Evolutionary conservation across 139 green algal genomes (phyloP).

Genomic region (Closterium sp.): DNA sequence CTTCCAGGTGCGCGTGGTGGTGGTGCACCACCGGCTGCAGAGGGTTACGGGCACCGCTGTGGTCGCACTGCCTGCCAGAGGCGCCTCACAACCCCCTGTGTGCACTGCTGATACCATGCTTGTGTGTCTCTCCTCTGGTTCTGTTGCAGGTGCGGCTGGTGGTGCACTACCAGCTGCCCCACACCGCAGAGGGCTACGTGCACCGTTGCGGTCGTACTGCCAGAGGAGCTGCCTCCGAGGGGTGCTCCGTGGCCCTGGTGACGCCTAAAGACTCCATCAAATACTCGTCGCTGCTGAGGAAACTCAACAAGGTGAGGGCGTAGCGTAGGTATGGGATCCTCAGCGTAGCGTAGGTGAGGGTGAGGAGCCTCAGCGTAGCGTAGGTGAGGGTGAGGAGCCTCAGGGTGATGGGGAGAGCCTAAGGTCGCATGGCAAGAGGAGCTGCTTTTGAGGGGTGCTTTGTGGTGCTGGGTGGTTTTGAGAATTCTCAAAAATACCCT

Average conservation of each 20-base stretch:
- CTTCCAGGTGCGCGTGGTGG: constrained; percentile 61
- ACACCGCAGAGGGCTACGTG: constrained; percentile 82
- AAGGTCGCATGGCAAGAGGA: no score
- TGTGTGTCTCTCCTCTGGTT: no score
- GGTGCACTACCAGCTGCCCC: constrained; percentile 93
- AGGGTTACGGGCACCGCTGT: constrained; percentile 84
- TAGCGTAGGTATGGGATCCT: no score
- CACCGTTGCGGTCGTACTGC: constrained; percentile 88
- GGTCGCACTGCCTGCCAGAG: no score
- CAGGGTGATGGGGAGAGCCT: no score
- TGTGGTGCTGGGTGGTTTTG: constrained; percentile 71
- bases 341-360: no score
- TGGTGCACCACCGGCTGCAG: constrained; percentile 92
- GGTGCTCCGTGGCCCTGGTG: constrained; percentile 76
- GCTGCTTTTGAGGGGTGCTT: constrained; percentile 67
- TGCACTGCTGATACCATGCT: no score
- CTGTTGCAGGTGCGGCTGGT: constrained; percentile 61
- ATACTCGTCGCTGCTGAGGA: constrained; percentile 8
- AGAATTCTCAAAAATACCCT: no score
- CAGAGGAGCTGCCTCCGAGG: constrained; percentile 63
- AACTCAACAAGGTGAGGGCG: constrained; percentile 2
- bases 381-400: not conserved
- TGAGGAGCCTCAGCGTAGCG: no score
- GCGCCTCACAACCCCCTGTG: no score
- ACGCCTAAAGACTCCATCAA: constrained; percentile 52